Evolutionary conservation across 1,284 basidiomycete genomes (phyloP).

Genomic region (Ceratobasidium sp.): DNA sequence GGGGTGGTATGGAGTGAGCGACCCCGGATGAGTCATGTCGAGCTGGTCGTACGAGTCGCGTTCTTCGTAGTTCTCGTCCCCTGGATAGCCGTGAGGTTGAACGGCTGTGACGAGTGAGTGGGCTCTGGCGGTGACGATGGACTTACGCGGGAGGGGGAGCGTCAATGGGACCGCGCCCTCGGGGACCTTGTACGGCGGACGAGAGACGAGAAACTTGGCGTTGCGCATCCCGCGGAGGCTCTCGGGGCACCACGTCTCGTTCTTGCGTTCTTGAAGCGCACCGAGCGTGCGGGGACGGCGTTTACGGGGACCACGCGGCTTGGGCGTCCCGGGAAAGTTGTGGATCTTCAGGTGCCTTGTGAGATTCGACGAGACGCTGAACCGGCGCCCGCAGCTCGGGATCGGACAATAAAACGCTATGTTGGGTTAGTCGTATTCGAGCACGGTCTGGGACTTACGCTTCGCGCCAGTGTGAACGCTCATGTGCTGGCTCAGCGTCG

Average conservation of each 20-base stretch:
- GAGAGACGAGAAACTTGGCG: slow-evolving; percentile 16
- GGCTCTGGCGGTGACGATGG: neutral
- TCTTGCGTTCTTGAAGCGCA: neutral
- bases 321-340: slow-evolving; percentile 13
- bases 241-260: slow-evolving; percentile 35
- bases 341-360: slow-evolving; percentile 65
- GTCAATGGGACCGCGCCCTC: neutral
- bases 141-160: slow-evolving; percentile 41
- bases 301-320: neutral
- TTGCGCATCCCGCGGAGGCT: slow-evolving; percentile 39
- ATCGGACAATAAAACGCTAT: slow-evolving; percentile 61
- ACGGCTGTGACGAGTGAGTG: slow-evolving; percentile 29
- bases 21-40: slow-evolving; percentile 4
- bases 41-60: slow-evolving; percentile 28
- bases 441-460: slow-evolving; percentile 53
- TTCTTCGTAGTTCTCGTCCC: slow-evolving; percentile 32
- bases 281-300: neutral
- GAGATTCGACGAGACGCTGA: slow-evolving; percentile 67
- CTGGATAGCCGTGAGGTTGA: slow-evolving; percentile 28
- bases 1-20: slow-evolving; percentile 35
- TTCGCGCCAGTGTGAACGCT: slow-evolving; percentile 67
- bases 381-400: slow-evolving; percentile 58
- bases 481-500: slow-evolving; percentile 64
- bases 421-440: neutral
- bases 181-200: slow-evolving; percentile 31